Evolutionary conservation across 352 stramenopile genomes (phyloP), one percentile per base, ranked within the genome.

Genomic region (Phytophthora lateralis): DNA sequence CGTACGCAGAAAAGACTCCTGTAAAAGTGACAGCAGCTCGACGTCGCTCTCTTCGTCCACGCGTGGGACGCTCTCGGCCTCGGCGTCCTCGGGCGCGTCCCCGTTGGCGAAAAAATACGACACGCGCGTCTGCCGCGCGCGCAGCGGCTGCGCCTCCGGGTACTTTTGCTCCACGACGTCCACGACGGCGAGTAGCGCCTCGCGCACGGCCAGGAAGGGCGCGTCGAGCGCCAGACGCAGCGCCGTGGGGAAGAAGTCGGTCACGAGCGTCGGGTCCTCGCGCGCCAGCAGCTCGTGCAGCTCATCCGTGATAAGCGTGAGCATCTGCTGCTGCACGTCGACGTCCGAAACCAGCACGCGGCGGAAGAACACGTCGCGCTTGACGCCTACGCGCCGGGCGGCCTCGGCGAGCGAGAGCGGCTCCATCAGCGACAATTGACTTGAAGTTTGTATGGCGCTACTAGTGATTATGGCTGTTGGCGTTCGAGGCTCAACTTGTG

Each of bases 321-420:
- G 64, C 78, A 91, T 87, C 42, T 83, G 57, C 60, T 76, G 77
- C 65, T 90, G 84, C 45, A 90, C 75, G 34, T 71, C 59, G 4
- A 69, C 55, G 57, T 93, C 83, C 0, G 78, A 80, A 21, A 93
- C 84, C 15, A 89, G 57, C 42, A 95, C 63, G 17, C 86, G 84
- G 2, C 83, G 86, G 61, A 95, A 95, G 60, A 95, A 95, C 9
- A 78, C 76, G 52, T 95, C 82, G 50, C 85, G 76, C 59, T 89
- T 79, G n/a, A 86, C 80, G 51, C 75, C 72, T 39, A 92, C 73
- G 52, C 77, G 82, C 6, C 73, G 73, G 45, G 74, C 60, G 37
- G 74, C 74, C 56, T 88, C 75, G 38, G 78, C 63, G 57, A 75
- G 62, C 49, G 68, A 63, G 49, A 80, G 61, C 49, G 56, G 35